Percentiles rank a stretch among this genome's conserved stretches.
Evolutionary conservation across 257 asterid genomes (phyloP).

Genomic region (Fraxinus anomala): DNA sequence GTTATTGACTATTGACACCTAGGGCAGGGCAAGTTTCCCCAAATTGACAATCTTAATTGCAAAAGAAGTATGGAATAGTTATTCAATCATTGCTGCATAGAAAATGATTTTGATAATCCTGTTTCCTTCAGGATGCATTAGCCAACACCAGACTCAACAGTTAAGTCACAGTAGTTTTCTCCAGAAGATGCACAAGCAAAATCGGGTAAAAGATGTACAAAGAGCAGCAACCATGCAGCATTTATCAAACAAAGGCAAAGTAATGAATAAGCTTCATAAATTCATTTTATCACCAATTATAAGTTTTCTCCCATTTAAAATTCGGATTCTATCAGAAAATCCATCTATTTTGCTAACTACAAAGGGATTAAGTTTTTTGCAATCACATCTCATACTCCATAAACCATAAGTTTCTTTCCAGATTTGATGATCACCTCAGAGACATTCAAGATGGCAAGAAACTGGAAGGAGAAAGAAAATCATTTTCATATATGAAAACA

Average conservation of each 20-base stretch:
- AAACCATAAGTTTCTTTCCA: not conserved
- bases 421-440: not conserved
- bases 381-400: not conserved
- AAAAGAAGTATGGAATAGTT: not conserved
- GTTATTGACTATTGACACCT: not conserved
- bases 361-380: not conserved
- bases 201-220: not conserved
- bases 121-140: not conserved
- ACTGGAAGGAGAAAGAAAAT: not conserved
- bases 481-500: not conserved
- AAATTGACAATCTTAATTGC: not conserved
- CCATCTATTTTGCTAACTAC: not conserved
- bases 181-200: not conserved
- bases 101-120: not conserved
- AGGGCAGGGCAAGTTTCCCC: not conserved
- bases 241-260: not conserved
- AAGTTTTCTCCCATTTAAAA: not conserved
- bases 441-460: not conserved
- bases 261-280: not conserved
- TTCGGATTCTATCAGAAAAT: not conserved
- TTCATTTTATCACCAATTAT: not conserved
- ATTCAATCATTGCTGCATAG: not conserved
- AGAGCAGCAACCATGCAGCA: not conserved
- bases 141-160: not conserved
- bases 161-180: not conserved